Evolutionary conservation across 2,329 filamentous ascomycete species (phyloP), one percentile per base, ranked within the genome.

Genomic region (Fusarium metavorans): DNA sequence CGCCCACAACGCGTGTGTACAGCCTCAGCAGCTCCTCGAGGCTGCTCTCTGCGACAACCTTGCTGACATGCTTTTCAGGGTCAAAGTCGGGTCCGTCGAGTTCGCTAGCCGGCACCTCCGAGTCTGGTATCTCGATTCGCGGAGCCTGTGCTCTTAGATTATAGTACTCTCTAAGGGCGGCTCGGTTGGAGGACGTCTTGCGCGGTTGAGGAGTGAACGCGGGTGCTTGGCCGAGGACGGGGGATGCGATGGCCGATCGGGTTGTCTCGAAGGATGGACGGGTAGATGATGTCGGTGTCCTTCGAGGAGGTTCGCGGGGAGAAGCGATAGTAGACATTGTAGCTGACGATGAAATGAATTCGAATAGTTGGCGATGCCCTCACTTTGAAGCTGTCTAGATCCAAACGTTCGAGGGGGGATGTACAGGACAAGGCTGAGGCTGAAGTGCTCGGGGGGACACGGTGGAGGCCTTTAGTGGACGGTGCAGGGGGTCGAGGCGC

Each of bases 81-180:
- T 95, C 87, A 83, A 98, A 98, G 56, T 88, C 87, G 1, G 89
- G 85, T 61, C 85, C 88, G 83, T 98, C 96, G 65, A 98, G 88
- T 80, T 97, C 94, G 63, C 90, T 89, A 32, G 89, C 81, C 5
- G 90, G 88, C 20, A 93, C 90, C 72, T 92, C 91, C 23, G 87
- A 89, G 64, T 85, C 82, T 41, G 81, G 80, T 75, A 82, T 73
- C 83, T 87, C 72, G 83, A 90, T 78, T 83, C 85, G 79, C 27
- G 83, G 77, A 83, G 83, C 32, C 71, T 83, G 18, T 81, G 88
- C 74, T 79, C 83, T 45, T 59, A 98, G 89, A 81, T 97, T 97
- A 85, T 98, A 98, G 87, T 98, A 98, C 81, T 98, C 95, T 78
- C 97, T 93, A 23, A 98, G 89, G 8, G 96, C 96, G 66, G 93